These are phyloP conservation scores for Termitomyces titanicus DNA, from an alignment of 768 basidiomycete species.

Conservation along the genomic window DNA sequence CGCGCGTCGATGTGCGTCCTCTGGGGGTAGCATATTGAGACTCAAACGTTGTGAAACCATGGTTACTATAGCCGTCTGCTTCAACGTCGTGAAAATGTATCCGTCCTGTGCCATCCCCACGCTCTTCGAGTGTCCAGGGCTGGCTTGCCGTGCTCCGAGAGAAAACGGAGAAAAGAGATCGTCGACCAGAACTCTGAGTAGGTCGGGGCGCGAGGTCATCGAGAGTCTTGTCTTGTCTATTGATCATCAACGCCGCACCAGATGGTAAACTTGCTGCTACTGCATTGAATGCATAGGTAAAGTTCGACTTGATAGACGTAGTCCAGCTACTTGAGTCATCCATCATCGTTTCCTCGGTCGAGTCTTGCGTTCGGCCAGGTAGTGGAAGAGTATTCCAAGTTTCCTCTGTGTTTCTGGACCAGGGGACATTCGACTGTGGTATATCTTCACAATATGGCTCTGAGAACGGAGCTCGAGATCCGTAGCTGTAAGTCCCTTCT, in stretches of 20 bases:
- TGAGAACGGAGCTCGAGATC: conserved; percentile 27
- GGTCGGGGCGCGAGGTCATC: conserved; percentile 23
- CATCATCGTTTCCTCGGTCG: not conserved
- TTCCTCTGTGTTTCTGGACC: not conserved
- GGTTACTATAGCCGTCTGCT: conserved; percentile 6
- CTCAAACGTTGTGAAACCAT: not conserved
- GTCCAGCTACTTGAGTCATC: conserved; percentile 35
- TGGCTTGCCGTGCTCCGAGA: conserved; percentile 20
- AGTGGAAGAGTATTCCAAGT: conserved; percentile 19
- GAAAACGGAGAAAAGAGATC: conserved; percentile 9
- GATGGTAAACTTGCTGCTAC: conserved; percentile 41
- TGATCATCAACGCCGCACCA: conserved; percentile 5
- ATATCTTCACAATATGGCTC: conserved; percentile 27
- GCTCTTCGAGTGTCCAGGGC: conserved; percentile 39
- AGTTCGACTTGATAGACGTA: conserved; percentile 35
- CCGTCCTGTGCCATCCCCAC: conserved; percentile 31
- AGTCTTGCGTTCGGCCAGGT: conserved; percentile 21
- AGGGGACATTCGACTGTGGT: conserved; percentile 18
- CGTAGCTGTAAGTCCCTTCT: not conserved
- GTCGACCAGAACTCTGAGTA: conserved; percentile 15
- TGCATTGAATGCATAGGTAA: conserved; percentile 46
- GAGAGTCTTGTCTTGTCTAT: conserved; percentile 8
- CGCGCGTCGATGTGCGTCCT: conserved; percentile 9
- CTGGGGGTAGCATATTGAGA: not conserved
- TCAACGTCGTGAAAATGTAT: conserved; percentile 32